phyloP scores from a whole-genome alignment of 129 eudicot genomes.

The Saposhnikovia divaricata region DNA sequence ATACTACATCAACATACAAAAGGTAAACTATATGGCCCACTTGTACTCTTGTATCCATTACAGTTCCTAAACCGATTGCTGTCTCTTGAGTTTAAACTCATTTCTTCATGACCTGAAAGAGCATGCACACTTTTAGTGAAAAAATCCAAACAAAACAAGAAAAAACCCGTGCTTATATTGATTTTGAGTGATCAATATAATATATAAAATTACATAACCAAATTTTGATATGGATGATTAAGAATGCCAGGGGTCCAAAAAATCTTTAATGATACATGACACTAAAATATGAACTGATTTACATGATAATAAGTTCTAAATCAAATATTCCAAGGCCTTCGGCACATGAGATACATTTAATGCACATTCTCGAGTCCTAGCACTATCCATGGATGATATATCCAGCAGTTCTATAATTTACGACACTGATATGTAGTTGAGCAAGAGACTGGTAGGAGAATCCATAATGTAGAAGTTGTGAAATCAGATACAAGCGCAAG shows the following conservation, averaged over 20 bases:
- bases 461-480: not conserved
- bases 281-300: not conserved
- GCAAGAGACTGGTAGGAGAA: not conserved
- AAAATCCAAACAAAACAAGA: not conserved
- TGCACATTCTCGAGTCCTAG: not conserved
- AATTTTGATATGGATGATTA: not conserved
- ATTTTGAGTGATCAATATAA: not conserved
- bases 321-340: not conserved
- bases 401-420: not conserved
- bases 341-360: not conserved
- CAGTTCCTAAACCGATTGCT: not conserved
- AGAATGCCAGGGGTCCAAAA: not conserved
- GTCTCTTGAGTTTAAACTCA: conserved; percentile 23
- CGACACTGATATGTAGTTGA: not conserved
- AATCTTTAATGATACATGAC: not conserved
- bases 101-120: not conserved
- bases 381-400: not conserved
- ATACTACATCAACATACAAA: conserved; percentile 26
- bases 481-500: not conserved
- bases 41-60: conserved; percentile 9
- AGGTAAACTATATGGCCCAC: conserved; percentile 16
- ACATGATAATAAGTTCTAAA: not conserved
- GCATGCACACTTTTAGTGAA: not conserved
- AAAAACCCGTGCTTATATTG: not conserved
- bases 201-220: not conserved